Base-by-base conservation (phyloP, 2,329 filamentous ascomycete genomes). In the Sporothrix schenckii region DNA sequence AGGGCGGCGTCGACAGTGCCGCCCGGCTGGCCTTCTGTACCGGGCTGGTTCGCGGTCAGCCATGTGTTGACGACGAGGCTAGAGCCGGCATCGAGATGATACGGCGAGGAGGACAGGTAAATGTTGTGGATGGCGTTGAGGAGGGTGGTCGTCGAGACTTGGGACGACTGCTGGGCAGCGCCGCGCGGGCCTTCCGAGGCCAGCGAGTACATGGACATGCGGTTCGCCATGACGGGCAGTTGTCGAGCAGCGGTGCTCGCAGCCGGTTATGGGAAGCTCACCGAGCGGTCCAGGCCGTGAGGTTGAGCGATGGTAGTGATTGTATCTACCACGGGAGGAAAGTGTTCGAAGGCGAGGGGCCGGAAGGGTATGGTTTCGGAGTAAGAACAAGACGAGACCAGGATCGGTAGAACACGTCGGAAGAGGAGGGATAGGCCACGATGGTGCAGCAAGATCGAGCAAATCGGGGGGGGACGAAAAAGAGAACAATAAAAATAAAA, bases 1-100 rank as follows among this genome's bases (percentile, higher is more conserved):
- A 99, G 81, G 27, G 91, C 87, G 54, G 87, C 81, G 80, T 99
- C 95, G 54, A 98, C 88, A 9, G 92, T 93, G 69, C 92, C 92
- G 67, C 92, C 92, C 61, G 85, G 83, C 70, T 87, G 85, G 50
- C 91, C 91, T 76, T 93, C 88, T 2, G 87, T 85, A 52, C 90
- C 88, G 30, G 87, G 82, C 74, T 91, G 91, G 39, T 88, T 85
- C 21, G 92, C 92, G 3, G 92, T 97, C 68, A 95, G 86, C 94
- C 94, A 97, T 70, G 93, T 97, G 82, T 98, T 98, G 74, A 98
- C 93, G 0, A 95, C 94, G 52, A 98, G 80, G 79, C 93, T 97
- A 49, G 94, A 95, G 75, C 92, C 93, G 63, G 93, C 90, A 80
- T 99, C 95, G 60, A 99, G 87, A 73, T 86, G 86, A 79, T 97